Evolutionary conservation across 352 stramenopile species (phyloP), one percentile per base, ranked within the genome.

Genomic region (Thraustochytrium sp.): DNA sequence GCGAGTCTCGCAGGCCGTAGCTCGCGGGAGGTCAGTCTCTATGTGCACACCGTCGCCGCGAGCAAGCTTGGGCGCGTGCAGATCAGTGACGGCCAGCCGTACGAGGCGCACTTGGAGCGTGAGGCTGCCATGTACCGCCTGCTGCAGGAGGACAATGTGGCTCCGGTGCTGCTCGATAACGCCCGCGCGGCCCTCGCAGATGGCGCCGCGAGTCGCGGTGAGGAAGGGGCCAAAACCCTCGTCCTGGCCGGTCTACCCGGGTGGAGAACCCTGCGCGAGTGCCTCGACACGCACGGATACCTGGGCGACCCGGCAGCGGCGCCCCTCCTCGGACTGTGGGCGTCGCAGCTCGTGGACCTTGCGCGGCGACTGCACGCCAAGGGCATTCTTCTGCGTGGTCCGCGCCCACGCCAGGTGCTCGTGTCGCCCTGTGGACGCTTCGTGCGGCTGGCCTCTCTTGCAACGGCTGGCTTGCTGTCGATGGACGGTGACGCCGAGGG

Each of bases 81-180:
- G 31, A 31, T 46, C 59, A 46, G 26, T 40, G 51, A 65, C 34
- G 74, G 74, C 8, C 37, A 73, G 40, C 51, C 56, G 8, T 82
- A 82, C 23, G 74, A 76, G 16, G 74, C 53, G 26, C 74, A 82
- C 49, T 11, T 82, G 0, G 74, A 82, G 51, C 74, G 74, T 0
- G 74, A 82, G 51, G 37, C 37, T 13, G 51, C 74, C 16, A 76
- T 82, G 74, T 82, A 82, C 55, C 42, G 74, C 13, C 48, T 82
- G 1, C 8, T 82, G 16, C 31, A 73, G 38, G 38, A 76, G 5
- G 74, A 82, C 21, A 4, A 46, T 3, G 23, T 73, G 4, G 74
- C 37, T 13, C 56, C 56, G 31, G n/a, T 21, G 23, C 21, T 82
- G n/a, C 23, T 82, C 18, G 74, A 82, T 9, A 82, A 82, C 29